These are phyloP conservation scores for Wickerhamomyces xylosicus DNA, from an alignment of 805 yeast species.

Conservation along the genomic window DNA sequence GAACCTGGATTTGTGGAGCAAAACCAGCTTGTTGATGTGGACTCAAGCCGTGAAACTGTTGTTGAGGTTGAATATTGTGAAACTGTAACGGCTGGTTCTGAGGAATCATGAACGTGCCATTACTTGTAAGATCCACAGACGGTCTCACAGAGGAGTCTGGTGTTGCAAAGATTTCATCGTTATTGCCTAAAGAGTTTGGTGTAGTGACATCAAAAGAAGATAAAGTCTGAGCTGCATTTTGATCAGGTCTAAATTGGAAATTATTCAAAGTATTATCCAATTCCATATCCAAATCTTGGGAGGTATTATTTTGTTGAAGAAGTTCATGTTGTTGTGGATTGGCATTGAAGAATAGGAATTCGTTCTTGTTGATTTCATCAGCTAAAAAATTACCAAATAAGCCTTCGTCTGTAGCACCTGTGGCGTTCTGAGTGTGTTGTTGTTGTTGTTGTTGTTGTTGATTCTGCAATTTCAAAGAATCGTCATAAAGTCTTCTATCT, in stretches of 20 bases:
- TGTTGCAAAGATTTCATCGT: conserved; percentile 10
- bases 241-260: background rate
- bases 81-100: background rate
- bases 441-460: conserved; percentile 1
- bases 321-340: background rate
- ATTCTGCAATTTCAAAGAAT: conserved; percentile 1
- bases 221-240: background rate
- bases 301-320: background rate
- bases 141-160: conserved; percentile 6
- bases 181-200: conserved; percentile 5
- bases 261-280: background rate
- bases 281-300: background rate
- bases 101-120: background rate
- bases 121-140: background rate
- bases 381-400: conserved; percentile 16
- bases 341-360: conserved; percentile 10
- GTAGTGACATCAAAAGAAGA: conserved; percentile 7
- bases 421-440: background rate
- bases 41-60: background rate
- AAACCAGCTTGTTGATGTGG: background rate
- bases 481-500: conserved; percentile 18
- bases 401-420: conserved; percentile 12
- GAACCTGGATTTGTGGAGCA: background rate
- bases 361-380: conserved; percentile 16
- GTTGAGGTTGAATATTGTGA: background rate